Evolutionary conservation across 164 flowering plant species (phyloP).

Genomic region (Chimonanthus praecox): DNA sequence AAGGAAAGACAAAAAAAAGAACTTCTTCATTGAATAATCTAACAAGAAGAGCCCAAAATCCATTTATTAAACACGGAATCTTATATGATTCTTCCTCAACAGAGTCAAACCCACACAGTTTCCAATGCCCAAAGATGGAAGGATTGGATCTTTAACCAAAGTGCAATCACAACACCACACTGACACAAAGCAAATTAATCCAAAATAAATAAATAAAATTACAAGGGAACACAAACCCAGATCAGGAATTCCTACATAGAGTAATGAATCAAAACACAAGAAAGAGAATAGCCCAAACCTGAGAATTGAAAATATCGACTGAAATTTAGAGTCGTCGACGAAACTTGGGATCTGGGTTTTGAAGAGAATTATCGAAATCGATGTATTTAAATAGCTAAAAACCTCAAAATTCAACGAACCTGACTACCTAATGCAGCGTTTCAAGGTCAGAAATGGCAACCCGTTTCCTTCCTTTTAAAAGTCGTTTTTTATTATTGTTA

Average conservation of each 20-base stretch:
- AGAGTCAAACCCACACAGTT: not conserved
- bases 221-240: not conserved
- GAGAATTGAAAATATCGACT: not conserved
- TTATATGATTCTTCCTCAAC: not conserved
- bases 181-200: not conserved
- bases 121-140: not conserved
- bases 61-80: not conserved
- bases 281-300: not conserved
- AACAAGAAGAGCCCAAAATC: no score
- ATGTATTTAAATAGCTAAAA: not conserved
- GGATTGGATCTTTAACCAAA: not conserved
- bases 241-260: not conserved
- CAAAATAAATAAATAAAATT: not conserved
- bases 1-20: no score
- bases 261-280: not conserved
- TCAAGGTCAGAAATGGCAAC: not conserved
- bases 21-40: no score
- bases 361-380: not conserved
- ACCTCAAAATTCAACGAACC: not conserved
- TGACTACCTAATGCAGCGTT: not conserved
- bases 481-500: no score
- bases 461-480: not conserved
- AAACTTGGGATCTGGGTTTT: not conserved
- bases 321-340: not conserved
- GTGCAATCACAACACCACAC: not conserved